These are phyloP conservation scores for Rutstroemia sp. DNA, from an alignment of 2,329 filamentous ascomycete genomes.

Conservation along the genomic window DNA sequence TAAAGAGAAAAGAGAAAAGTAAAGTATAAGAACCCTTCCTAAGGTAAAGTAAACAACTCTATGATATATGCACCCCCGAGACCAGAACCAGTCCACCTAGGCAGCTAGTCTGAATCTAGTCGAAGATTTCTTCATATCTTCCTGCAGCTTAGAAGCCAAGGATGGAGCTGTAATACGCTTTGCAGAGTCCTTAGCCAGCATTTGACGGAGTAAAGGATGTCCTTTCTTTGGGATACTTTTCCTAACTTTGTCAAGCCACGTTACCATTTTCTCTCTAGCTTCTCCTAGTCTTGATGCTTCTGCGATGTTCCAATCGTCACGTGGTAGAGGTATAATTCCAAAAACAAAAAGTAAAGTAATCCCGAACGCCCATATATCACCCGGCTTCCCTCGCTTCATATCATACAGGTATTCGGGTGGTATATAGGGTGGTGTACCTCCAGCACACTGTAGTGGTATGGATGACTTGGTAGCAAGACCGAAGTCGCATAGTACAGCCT, in stretches of 20 bases:
- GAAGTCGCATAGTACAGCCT: conserved; percentile 14
- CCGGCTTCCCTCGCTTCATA: conserved; percentile 3
- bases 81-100: too few relatives aligned
- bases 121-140: too few relatives aligned
- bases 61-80: too few relatives aligned
- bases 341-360: conserved; percentile 1
- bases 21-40: too few relatives aligned
- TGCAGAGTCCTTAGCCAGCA: conserved; percentile 1
- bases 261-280: neutral
- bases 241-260: neutral
- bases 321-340: neutral
- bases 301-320: neutral
- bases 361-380: conserved; percentile 11
- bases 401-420: conserved; percentile 9
- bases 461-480: conserved; percentile 4
- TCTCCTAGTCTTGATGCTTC: neutral
- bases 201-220: neutral
- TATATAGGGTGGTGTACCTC: conserved; percentile 10
- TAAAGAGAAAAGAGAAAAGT: too few relatives aligned
- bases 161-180: neutral
- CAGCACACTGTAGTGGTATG: neutral
- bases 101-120: too few relatives aligned
- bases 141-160: too few relatives aligned
- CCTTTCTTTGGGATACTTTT: neutral
- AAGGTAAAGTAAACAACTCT: too few relatives aligned